Base-by-base conservation (phyloP, 2,329 filamentous ascomycete genomes). In the Verticillium isaacii region DNA sequence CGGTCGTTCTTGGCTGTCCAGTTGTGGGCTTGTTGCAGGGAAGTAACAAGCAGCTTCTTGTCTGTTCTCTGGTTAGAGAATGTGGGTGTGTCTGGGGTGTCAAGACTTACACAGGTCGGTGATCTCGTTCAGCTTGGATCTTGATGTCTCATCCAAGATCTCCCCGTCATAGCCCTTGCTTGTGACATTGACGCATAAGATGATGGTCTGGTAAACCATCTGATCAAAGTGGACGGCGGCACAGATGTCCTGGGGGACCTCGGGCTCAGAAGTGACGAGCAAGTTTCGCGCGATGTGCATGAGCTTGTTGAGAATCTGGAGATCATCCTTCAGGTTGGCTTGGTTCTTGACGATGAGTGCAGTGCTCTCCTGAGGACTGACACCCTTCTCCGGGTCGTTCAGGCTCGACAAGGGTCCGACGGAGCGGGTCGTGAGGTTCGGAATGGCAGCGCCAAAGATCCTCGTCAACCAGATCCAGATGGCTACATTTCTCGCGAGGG, bases 1-100 rank as follows among this genome's bases (percentile, higher is more conserved):
- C 87, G 78, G 68, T 89, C 86, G 67, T 89, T 87, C 64, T 88
- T 88, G 61, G 86, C 86, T 1, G 85, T 87, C 85, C 87, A 89
- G 70, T 89, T 89, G 66, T 89, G 86, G 2, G 85, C 84, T 70
- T 89, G 86, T 68, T 89, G 87, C 14, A 89, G 73, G 2, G 84
- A 85, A 0, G 86, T 89, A 2, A 89, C 86, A 2, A 89, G 77
- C 1, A 89, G 75, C 68, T 88, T 89, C 66, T 89, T 89, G 71
- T 86, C 85, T 88, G 54, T 34, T 32, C 54, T 5, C 12, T 52
- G 2, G 25, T 57, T n/a, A 60, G 29, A 12, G 32, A 9, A 14
- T 45, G 3, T 3, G 25, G 54, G 23, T 9, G 25, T 29, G 15
- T 4, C 4, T 55, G 39, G 39, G n/a, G 14, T 15, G 17, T 5